phyloP scores from a whole-genome alignment of 2,329 filamentous ascomycete species.

The Tothia fuscella region DNA sequence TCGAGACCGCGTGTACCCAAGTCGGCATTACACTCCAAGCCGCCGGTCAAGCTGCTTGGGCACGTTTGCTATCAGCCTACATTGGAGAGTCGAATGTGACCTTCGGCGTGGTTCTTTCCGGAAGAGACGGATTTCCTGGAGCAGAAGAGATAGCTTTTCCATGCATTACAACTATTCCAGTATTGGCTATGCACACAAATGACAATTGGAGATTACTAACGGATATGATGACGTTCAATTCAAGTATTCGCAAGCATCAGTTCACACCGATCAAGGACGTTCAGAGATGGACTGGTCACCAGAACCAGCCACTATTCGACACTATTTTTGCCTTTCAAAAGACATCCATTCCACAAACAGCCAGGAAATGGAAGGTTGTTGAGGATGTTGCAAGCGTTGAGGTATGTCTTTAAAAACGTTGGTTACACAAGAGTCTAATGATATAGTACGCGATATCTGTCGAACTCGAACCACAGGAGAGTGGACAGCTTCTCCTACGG shows the following conservation, averaged over 20 bases:
- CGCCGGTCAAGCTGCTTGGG: slow-evolving; percentile 67
- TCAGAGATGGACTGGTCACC: slow-evolving; percentile 56
- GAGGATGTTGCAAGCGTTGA: slow-evolving; percentile 60
- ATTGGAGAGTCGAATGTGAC: slow-evolving; percentile 61
- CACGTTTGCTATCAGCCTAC: slow-evolving; percentile 61
- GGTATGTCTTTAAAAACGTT: too few relatives aligned
- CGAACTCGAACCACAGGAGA: slow-evolving; percentile 52
- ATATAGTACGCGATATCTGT: slow-evolving; percentile 61
- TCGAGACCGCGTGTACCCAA: slow-evolving; percentile 46
- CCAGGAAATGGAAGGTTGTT: slow-evolving; percentile 44
- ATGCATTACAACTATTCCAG: slow-evolving; percentile 69
- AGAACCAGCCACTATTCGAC: slow-evolving; percentile 62
- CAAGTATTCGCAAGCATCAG: slow-evolving; percentile 54
- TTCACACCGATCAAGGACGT: slow-evolving; percentile 59
- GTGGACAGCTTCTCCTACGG: slow-evolving; percentile 44
- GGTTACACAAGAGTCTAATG: too few relatives aligned
- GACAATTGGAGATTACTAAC: slow-evolving; percentile 47
- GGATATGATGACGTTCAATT: slow-evolving; percentile 54
- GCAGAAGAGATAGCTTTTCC: slow-evolving; percentile 56
- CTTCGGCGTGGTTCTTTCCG: slow-evolving; percentile 73
- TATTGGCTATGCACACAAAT: slow-evolving; percentile 44
- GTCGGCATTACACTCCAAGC: slow-evolving; percentile 64
- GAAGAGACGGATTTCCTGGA: slow-evolving; percentile 40
- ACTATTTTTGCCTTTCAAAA: slow-evolving; percentile 79
- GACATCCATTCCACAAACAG: slow-evolving; percentile 18